Evolutionary conservation across 164 flowering plant genomes (phyloP), one percentile per base, ranked within the genome.

Genomic region (Dillenia turbinata): DNA sequence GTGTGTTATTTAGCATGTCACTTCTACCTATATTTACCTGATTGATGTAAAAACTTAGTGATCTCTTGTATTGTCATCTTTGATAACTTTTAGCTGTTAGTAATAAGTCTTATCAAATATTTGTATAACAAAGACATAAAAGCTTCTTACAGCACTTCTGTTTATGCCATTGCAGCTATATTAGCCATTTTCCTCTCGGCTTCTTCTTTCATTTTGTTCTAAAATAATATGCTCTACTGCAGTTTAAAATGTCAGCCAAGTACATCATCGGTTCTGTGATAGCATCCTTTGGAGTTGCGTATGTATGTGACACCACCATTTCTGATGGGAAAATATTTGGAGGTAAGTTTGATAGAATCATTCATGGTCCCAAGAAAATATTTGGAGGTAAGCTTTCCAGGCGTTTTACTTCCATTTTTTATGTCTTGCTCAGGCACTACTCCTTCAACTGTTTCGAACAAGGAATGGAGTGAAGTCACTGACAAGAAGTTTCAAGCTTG

Each of bases 381-480:
- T 75, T 79, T 70, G 92, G 92, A 82, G 96, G 96, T 66, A 62
- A 72, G 73, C 40, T 33, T 33, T 33, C 40, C 40, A 33, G 40
- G 40, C 40, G 5, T 33, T 33, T 12, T 10, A 12, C 51, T 54
- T 54, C 12, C 53, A 13, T 54, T 58, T 5, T 40, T 12, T 24
- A 2, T 0, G 17, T 47, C n/a, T 33, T 43, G 33, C 49, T 47
- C 77, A 92, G 97, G 98, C 12, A 85, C 88, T 22, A 89, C 95
- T 7, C 98, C 96, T 0, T 49, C 9, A 10, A 92, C 93, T 47
- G 82, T 92, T 48, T 33, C 89, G 12, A 74, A 59, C 64, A 80
- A 76, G 48, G 98, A 80, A 60, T 89, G 96, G 96, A 73, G 77
- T 80, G 79, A 71, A 48, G 96, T 76, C 71, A 84, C 88, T 12